Conservation (phyloP, 768 basidiomycete species). For the Mrakia hoshinonis region DNA sequence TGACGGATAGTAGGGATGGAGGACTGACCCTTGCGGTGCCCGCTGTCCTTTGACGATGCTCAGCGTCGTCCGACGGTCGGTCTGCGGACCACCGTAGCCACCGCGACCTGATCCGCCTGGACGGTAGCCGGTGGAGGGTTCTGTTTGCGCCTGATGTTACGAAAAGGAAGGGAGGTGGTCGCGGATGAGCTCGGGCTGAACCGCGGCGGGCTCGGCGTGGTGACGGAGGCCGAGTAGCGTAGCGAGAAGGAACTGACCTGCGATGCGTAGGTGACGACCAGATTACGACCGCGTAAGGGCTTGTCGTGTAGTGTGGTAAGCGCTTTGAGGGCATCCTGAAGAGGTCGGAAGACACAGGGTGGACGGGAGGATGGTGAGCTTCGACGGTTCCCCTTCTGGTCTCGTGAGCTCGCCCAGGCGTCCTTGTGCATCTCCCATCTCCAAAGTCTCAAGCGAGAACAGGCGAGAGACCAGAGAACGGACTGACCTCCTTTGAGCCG, state of each 20-base stretch:
- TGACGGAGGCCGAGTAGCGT: neutral
- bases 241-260: slow-evolving; percentile 47
- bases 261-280: slow-evolving; percentile 85
- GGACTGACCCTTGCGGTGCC: slow-evolving; percentile 48
- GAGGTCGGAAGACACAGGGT: neutral
- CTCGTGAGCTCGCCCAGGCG: neutral
- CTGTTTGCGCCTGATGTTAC: slow-evolving; percentile 1
- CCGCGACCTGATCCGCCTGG: slow-evolving; percentile 1
- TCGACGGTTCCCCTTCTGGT: neutral
- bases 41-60: slow-evolving; percentile 71
- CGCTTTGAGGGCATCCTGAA: slow-evolving; percentile 75
- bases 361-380: neutral
- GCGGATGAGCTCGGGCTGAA: neutral
- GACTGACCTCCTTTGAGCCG: slow-evolving; percentile 65
- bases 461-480: slow-evolving; percentile 26
- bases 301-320: slow-evolving; percentile 64
- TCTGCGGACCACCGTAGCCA: slow-evolving; percentile 13
- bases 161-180: neutral
- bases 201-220: neutral
- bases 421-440: neutral
- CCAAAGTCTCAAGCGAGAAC: neutral
- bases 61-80: slow-evolving; percentile 62
- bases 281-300: slow-evolving; percentile 72
- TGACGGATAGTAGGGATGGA: neutral
- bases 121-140: slow-evolving; percentile 9